Conservation (phyloP, 805 yeast genomes). For the Candida ficus region DNA sequence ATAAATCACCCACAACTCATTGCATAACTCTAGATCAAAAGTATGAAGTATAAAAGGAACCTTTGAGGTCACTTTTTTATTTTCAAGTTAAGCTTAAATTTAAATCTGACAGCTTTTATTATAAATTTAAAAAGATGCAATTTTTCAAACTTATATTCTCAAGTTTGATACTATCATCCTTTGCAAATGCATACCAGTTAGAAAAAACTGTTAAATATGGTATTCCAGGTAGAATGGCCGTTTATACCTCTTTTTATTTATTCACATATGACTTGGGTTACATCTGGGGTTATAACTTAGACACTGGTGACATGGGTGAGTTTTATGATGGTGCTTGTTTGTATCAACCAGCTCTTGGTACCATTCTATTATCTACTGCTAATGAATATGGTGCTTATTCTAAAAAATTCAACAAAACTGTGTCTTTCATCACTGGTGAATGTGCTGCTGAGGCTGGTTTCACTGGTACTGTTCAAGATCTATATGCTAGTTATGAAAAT, state of each 20-base stretch:
- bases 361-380: constrained; percentile 8
- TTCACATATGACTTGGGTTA: not conserved
- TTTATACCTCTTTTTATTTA: not conserved
- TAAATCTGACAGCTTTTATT: too few relatives aligned
- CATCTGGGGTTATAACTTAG: not conserved
- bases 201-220: constrained; percentile 1
- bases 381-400: constrained; percentile 9
- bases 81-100: too few relatives aligned
- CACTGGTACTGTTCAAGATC: constrained; percentile 8
- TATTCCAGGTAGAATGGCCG: not conserved
- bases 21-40: too few relatives aligned
- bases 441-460: constrained; percentile 7
- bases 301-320: not conserved
- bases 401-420: constrained; percentile 11
- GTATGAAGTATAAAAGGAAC: too few relatives aligned
- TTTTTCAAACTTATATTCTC: not conserved
- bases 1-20: too few relatives aligned
- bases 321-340: constrained; percentile 8
- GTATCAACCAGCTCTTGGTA: constrained; percentile 15
- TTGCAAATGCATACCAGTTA: not conserved
- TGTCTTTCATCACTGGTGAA: not conserved
- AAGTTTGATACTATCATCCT: too few relatives aligned
- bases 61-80: too few relatives aligned
- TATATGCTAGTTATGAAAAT: constrained; percentile 25
- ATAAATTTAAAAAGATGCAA: too few relatives aligned